Evolutionary conservation across 441 rosid species (phyloP).

Genomic region (Erodium moschatum): DNA sequence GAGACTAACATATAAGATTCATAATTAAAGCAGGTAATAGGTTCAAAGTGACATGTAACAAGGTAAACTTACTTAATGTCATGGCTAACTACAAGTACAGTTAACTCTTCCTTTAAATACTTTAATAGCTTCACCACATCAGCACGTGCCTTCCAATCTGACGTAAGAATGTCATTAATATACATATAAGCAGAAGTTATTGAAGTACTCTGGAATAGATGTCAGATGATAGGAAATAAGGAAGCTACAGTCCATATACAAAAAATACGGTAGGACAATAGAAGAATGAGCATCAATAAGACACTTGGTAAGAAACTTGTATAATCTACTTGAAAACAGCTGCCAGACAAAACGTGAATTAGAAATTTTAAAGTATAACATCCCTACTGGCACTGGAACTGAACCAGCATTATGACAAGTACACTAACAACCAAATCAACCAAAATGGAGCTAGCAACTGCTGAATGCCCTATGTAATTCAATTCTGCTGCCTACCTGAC

Average conservation of each 20-base stretch:
- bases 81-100: slow-evolving; percentile 82
- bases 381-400: background rate
- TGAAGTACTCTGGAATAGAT: slow-evolving; percentile 6
- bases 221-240: background rate
- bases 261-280: slow-evolving; percentile 1
- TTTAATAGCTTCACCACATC: slow-evolving; percentile 81
- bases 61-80: slow-evolving; percentile 58
- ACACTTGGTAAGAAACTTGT: background rate
- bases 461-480: background rate
- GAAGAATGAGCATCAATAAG: slow-evolving; percentile 3
- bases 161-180: slow-evolving; percentile 14
- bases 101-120: slow-evolving; percentile 72
- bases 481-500: background rate
- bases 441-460: slow-evolving; percentile 7
- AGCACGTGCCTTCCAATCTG: slow-evolving; percentile 92
- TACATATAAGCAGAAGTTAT: slow-evolving; percentile 1
- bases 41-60: background rate
- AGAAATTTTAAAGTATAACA: background rate
- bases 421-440: slow-evolving; percentile 10
- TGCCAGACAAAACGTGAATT: background rate
- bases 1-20: background rate
- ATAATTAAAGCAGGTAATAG: background rate
- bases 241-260: slow-evolving; percentile 7
- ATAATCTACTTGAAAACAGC: background rate
- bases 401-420: background rate